Percentiles rank a stretch among this genome's conserved stretches.
These are phyloP conservation scores for Trichoderma oligosporum DNA, from an alignment of 2,329 filamentous ascomycete species.

Conservation along the genomic window DNA sequence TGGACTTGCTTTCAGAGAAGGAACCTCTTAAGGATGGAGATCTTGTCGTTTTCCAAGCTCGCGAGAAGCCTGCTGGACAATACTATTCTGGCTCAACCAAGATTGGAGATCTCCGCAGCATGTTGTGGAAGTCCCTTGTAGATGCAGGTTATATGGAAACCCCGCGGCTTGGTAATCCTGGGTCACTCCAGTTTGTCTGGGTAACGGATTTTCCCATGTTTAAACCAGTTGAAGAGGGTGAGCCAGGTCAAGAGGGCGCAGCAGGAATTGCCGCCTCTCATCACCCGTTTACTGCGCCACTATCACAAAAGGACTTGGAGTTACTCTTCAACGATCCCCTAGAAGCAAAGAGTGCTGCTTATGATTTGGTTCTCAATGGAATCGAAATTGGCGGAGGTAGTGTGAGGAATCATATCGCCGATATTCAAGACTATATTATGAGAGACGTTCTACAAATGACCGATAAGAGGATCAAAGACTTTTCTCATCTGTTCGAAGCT, in stretches of 20 bases:
- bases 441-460: slow-evolving; percentile 77
- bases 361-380: slow-evolving; percentile 93
- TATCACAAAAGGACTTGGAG: slow-evolving; percentile 67
- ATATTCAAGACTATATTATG: slow-evolving; percentile 81
- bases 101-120: slow-evolving; percentile 68
- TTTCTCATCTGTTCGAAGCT: slow-evolving; percentile 79
- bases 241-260: slow-evolving; percentile 74
- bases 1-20: slow-evolving; percentile 29
- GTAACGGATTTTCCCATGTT: slow-evolving; percentile 90
- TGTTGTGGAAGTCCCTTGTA: slow-evolving; percentile 66
- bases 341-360: slow-evolving; percentile 76
- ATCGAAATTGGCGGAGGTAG: slow-evolving; percentile 92
- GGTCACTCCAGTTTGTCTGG: slow-evolving; percentile 70
- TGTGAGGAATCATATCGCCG: slow-evolving; percentile 81
- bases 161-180: slow-evolving; percentile 36
- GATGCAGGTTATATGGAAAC: slow-evolving; percentile 53
- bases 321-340: slow-evolving; percentile 69
- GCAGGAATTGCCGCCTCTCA: slow-evolving; percentile 84
- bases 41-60: slow-evolving; percentile 76
- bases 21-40: slow-evolving; percentile 61
- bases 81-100: slow-evolving; percentile 57
- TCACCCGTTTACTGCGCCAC: slow-evolving; percentile 91
- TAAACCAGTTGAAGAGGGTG: slow-evolving; percentile 60
- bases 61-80: slow-evolving; percentile 58
- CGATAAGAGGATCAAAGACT: slow-evolving; percentile 68